phyloP scores from a whole-genome alignment of 2,329 filamentous ascomycete species.

The Monosporascus sp. region DNA sequence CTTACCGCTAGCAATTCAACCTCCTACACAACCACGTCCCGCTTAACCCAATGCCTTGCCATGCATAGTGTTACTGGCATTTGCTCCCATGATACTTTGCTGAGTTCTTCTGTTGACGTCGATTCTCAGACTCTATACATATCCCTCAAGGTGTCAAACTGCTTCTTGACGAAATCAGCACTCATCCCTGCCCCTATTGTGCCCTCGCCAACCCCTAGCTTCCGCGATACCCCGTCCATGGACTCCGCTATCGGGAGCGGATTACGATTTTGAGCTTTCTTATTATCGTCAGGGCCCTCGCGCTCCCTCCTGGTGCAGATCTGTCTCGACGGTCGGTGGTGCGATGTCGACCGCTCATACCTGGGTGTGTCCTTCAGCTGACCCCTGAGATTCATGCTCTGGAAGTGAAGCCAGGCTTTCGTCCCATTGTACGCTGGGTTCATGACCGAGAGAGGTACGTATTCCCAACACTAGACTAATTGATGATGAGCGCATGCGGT shows the following conservation, averaged over 20 bases:
- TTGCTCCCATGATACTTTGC: too few species aligned
- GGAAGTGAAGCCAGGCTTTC: slow-evolving; percentile 55
- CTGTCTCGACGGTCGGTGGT: slow-evolving; percentile 30
- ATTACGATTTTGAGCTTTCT: slow-evolving; percentile 47
- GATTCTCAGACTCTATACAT: slow-evolving; percentile 8
- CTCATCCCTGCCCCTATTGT: slow-evolving; percentile 43
- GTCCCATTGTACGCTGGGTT: slow-evolving; percentile 57
- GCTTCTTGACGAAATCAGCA: slow-evolving; percentile 35
- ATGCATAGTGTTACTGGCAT: too few species aligned
- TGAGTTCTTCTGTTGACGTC: background rate
- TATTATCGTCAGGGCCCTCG: slow-evolving; percentile 52
- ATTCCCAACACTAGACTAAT: slow-evolving; percentile 51
- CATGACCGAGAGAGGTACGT: slow-evolving; percentile 45
- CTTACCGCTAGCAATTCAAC: too few species aligned
- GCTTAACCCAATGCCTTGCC: too few species aligned
- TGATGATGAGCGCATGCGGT: slow-evolving; percentile 41
- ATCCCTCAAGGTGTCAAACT: slow-evolving; percentile 36
- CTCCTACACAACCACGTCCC: too few species aligned
- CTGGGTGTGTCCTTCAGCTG: slow-evolving; percentile 39
- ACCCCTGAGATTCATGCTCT: slow-evolving; percentile 47
- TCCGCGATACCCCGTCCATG: slow-evolving; percentile 39
- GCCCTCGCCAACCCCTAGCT: slow-evolving; percentile 42
- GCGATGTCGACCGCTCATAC: slow-evolving; percentile 36
- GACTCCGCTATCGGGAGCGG: slow-evolving; percentile 49
- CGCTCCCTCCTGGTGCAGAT: slow-evolving; percentile 54